Evolutionary conservation across 148 eudicot genomes (phyloP).

Genomic region (Dianthus caryophyllus): DNA sequence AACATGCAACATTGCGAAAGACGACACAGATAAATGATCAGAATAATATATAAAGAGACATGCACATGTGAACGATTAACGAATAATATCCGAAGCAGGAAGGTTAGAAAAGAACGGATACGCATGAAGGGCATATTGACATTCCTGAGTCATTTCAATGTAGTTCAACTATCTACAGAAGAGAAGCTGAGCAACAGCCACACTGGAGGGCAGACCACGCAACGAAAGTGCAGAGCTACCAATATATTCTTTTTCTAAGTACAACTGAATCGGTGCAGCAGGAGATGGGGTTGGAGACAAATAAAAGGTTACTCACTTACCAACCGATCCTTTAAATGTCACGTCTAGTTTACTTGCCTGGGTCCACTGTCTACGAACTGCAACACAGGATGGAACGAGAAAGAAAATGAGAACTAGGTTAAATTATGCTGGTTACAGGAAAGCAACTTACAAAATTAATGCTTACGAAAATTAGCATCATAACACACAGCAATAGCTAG

Average conservation of each 20-base stretch:
- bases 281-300: conserved; percentile 29
- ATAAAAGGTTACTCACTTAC: conserved; percentile 32
- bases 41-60: neutral
- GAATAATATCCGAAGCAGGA: conserved; percentile 23
- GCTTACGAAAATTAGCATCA: neutral
- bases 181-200: conserved; percentile 21
- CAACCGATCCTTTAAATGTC: conserved; percentile 29
- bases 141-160: conserved; percentile 25
- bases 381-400: neutral
- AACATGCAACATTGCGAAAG: neutral
- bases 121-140: conserved; percentile 9
- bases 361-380: conserved; percentile 25
- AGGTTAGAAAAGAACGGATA: conserved; percentile 19
- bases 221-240: conserved; percentile 19
- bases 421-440: neutral
- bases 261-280: conserved; percentile 22
- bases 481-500: neutral
- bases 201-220: conserved; percentile 13
- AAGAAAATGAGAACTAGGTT: neutral
- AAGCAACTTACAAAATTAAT: neutral
- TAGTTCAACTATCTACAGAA: conserved; percentile 26
- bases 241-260: conserved; percentile 11
- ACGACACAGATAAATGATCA: too few species aligned
- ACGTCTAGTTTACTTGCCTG: conserved; percentile 26
- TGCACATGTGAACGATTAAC: conserved; percentile 26